These are phyloP conservation scores for Diaporthe vexans DNA, from an alignment of 2,329 filamentous ascomycete genomes.

Conservation along the genomic window DNA sequence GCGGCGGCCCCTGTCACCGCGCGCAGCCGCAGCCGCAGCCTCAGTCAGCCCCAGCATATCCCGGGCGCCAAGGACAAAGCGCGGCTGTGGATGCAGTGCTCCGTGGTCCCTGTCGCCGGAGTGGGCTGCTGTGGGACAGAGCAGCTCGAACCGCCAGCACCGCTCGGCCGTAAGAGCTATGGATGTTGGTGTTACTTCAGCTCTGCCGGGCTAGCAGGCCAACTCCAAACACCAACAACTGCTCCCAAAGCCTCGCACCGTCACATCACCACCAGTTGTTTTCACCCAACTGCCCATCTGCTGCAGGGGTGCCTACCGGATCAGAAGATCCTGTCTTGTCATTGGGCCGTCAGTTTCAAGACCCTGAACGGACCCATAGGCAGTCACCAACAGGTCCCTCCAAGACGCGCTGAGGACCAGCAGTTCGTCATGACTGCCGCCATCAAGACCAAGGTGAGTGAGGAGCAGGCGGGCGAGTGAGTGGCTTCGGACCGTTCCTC, in stretches of 20 bases:
- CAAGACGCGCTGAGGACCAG: not conserved
- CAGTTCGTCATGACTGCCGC: constrained; percentile 24
- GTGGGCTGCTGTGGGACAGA: not conserved
- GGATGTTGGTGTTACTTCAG: not conserved
- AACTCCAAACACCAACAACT: constrained; percentile 22
- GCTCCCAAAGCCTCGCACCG: not conserved
- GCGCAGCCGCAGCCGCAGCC: not conserved
- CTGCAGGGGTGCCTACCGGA: not conserved
- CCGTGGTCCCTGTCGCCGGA: not conserved
- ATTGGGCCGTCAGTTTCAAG: constrained; percentile 9
- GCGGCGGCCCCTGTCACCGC: not conserved
- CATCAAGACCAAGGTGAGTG: constrained; percentile 28
- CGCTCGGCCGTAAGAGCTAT: too few relatives aligned
- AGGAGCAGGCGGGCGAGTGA: not conserved
- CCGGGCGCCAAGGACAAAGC: constrained; percentile 18
- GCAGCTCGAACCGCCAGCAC: not conserved
- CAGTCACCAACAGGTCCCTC: constrained; percentile 20
- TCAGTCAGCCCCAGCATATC: not conserved
- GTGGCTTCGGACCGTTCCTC: not conserved
- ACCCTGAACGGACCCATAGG: not conserved
- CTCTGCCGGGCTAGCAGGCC: not conserved
- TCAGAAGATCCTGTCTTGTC: not conserved
- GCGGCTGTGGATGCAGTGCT: constrained; percentile 11
- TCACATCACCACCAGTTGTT: constrained; percentile 22
- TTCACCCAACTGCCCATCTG: constrained; percentile 7